Evolutionary conservation across 768 basidiomycete genomes (phyloP), one percentile per base, ranked within the genome.

Genomic region (Naganishia onofrii): DNA sequence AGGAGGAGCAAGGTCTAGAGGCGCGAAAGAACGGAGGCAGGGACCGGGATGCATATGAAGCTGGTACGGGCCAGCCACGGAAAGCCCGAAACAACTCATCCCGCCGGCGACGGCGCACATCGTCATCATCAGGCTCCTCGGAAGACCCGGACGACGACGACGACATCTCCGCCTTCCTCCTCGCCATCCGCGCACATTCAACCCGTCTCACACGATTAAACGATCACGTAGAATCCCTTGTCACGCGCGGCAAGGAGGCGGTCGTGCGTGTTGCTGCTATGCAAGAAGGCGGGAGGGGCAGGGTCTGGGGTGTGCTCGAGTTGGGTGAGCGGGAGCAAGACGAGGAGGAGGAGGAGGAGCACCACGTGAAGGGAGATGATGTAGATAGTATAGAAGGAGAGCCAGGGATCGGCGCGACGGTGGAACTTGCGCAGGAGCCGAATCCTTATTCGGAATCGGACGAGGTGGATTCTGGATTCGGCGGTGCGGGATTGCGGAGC

Each of bases 171-270:
- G 57, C 57, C 12, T 51, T 51, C 15, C 57, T 34, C 36, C 31
- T 34, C 31, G 19, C 57, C 23, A 23, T 42, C 19, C 60, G 38
- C 15, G 26, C 60, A 0, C 60, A 63, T 26, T n/a, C 38, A 7
- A 26, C 42, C 7, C 19, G 38, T 12, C 38, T 63, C 23, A 3
- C 28, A 8, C 32, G 53, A 17, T 13, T 58, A 1, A 70, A 70
- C 38, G 58, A 52, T 15, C n/a, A n/a, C 32, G 31, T 70, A 10
- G 58, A 53, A 23, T 28, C 44, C 13, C 48, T 70, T 5, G 32
- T 70, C 60, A 9, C 29, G 19, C 48, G 55, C 17, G 69, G 69
- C 5, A 64, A 29, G 69, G 69, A 70, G 51, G 69, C 69, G 32
- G 60, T 64, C 15, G 7, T 9, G 29, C 26, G 36, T 23, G 60